phyloP scores from a whole-genome alignment of 345 rosid species.

The Iberis pinnata region DNA sequence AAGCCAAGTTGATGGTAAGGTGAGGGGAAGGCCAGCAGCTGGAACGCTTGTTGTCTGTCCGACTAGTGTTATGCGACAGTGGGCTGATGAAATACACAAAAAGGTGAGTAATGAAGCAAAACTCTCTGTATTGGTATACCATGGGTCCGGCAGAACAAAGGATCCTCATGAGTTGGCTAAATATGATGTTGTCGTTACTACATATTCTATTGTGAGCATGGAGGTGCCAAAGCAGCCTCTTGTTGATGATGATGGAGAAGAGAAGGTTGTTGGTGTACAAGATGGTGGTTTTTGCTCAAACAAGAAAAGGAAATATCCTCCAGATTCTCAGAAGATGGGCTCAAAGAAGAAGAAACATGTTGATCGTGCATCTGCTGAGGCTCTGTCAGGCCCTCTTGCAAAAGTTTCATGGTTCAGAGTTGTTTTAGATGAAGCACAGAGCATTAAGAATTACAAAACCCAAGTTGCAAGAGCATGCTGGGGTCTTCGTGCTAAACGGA shows the following conservation, averaged over 20 bases:
- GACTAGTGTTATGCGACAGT: constrained; percentile 90
- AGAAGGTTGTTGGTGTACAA: constrained; percentile 33
- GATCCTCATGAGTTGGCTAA: constrained; percentile 75
- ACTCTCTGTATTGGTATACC: constrained; percentile 77
- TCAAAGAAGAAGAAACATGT: constrained; percentile 50
- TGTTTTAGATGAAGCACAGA: constrained; percentile 95
- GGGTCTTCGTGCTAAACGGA: constrained; percentile 96
- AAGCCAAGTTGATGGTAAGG: constrained; percentile 29
- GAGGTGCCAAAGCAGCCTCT: constrained; percentile 92
- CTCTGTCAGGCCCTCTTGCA: constrained; percentile 79
- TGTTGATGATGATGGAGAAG: constrained; percentile 49
- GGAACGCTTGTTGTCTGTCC: constrained; percentile 99
- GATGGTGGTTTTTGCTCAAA: constrained; percentile 35
- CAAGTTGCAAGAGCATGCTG: constrained; percentile 98
- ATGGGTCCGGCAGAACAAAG: constrained; percentile 82
- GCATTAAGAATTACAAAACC: constrained; percentile 91
- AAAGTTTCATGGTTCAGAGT: constrained; percentile 95
- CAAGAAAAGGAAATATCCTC: constrained; percentile 64
- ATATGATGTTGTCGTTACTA: constrained; percentile 91
- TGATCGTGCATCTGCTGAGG: too few relatives aligned
- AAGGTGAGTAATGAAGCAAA: constrained; percentile 66
- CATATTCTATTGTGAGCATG: constrained; percentile 92
- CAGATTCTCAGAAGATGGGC: too few relatives aligned
- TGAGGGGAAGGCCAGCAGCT: constrained; percentile 76
- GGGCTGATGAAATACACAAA: constrained; percentile 76